phyloP scores from a whole-genome alignment of 2,329 filamentous ascomycete genomes.

The Diaporthe batatas region DNA sequence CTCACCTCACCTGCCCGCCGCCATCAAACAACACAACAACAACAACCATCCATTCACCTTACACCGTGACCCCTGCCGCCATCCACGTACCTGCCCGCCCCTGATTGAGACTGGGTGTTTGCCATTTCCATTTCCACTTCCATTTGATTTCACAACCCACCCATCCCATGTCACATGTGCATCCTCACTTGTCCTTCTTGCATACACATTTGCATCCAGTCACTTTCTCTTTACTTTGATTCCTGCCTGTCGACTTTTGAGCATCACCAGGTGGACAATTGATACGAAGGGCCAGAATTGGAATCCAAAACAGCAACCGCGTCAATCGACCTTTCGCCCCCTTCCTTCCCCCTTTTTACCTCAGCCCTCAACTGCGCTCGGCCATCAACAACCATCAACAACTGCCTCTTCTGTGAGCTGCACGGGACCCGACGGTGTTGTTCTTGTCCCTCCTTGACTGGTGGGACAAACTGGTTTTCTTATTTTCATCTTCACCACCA shows the following conservation, averaged over 20 bases:
- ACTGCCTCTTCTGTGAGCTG: background rate
- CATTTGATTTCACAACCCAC: no score
- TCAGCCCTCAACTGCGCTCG: slow-evolving; percentile 5
- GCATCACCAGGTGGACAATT: background rate
- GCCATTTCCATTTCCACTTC: no score
- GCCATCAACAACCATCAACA: background rate
- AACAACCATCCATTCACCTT: slow-evolving; percentile 15
- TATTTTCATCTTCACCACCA: background rate
- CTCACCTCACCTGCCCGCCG: background rate
- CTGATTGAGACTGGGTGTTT: background rate
- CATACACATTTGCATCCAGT: background rate
- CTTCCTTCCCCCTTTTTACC: background rate
- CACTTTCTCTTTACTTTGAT: background rate
- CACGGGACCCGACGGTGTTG: background rate
- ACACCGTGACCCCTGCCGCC: background rate
- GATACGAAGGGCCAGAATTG: background rate
- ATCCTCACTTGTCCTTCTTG: background rate
- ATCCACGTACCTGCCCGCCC: background rate
- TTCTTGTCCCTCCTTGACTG: background rate
- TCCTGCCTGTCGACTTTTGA: background rate
- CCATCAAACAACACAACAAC: slow-evolving; percentile 18
- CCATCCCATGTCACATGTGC: no score
- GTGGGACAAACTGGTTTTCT: background rate
- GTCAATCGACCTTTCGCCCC: background rate
- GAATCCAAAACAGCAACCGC: slow-evolving; percentile 2